Base-by-base conservation (phyloP, 2,329 filamentous ascomycete species). In the Trichoderma koningii region DNA sequence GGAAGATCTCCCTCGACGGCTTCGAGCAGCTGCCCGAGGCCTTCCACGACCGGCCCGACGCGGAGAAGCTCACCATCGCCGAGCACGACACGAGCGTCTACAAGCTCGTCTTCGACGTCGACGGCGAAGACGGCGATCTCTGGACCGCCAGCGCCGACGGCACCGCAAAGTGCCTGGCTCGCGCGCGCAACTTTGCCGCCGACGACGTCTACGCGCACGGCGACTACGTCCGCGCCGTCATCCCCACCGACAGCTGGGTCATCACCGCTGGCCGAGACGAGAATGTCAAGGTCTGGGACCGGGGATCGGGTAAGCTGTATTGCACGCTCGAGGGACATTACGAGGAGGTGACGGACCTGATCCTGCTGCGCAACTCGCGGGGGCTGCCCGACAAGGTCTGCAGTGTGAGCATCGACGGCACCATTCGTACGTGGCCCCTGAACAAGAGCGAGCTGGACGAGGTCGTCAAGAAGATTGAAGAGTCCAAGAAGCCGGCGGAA, bases 81-180 rank as follows among this genome's bases (percentile, higher is more conserved):
- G 89, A 89, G 68, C 95, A 99, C 76, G 92, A 97, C 70, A 99
- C 95, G 0, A 95, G 90, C 69, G 87, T 99, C 10, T 96, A 97
- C 77, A 88, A 85, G 69, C 79, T 98, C 15, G 80, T 85, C 21
- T 96, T 96, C 71, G 89, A 93, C 68, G 73, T 76, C 17, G 79
- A 81, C 6, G 79, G 78, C 41, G 86, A 87, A 7, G 83, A 85
- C 14, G 87, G 85, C 38, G 91, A 97, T 71, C 79, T 97, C 15
- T 98, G 93, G 93, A 97, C 94, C 7, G 90, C 93, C 6, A 97
- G 92, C 66, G 93, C 92, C 5, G 95, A 99, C 75, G 95, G 92
- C 70, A 93, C 90, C 0, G 88, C 88, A 2, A 95, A 94, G 75
- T 93, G 92, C 70, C 83, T 97, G 9, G 83, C 88, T 1, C 83